phyloP scores from a whole-genome alignment of 202 grass and related monocot species.

The Brachypodium distachyon region DNA sequence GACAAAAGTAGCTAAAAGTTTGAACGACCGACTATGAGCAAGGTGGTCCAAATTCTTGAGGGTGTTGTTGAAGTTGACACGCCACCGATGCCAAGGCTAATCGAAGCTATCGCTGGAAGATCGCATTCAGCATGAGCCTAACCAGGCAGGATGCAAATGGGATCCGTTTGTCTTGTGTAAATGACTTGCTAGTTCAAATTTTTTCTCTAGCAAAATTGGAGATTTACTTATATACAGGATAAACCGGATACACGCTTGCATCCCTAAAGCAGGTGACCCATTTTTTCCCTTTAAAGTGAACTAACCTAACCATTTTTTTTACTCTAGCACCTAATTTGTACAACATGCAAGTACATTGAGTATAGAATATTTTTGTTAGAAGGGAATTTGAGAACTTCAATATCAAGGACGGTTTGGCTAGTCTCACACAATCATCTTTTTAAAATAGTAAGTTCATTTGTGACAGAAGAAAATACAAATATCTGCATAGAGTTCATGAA shows the following conservation, averaged over 20 bases:
- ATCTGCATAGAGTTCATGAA: background rate
- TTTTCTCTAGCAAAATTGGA: too few relatives aligned
- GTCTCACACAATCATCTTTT: background rate
- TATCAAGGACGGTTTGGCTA: background rate
- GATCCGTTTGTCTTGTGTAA: too few relatives aligned
- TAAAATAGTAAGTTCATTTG: background rate
- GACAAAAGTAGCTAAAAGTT: conserved; percentile 1
- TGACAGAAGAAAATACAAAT: background rate
- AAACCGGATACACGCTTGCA: too few relatives aligned
- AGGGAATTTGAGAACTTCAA: background rate
- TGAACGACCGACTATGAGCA: conserved; percentile 39
- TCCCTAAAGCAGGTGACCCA: too few relatives aligned
- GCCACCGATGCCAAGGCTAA: conserved; percentile 42
- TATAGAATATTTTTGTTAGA: background rate
- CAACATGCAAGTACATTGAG: background rate
- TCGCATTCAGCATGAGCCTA: background rate
- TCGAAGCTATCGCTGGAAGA: conserved; percentile 14
- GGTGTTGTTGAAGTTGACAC: conserved; percentile 22
- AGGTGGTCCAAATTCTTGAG: conserved; percentile 50
- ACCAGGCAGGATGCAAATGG: too few relatives aligned
- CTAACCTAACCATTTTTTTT: background rate
- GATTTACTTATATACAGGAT: too few relatives aligned
- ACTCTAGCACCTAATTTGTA: background rate
- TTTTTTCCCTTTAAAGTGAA: background rate
- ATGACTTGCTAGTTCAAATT: too few relatives aligned